Evolutionary conservation across 345 rosid species (phyloP).

Genomic region (Brassica rapa): DNA sequence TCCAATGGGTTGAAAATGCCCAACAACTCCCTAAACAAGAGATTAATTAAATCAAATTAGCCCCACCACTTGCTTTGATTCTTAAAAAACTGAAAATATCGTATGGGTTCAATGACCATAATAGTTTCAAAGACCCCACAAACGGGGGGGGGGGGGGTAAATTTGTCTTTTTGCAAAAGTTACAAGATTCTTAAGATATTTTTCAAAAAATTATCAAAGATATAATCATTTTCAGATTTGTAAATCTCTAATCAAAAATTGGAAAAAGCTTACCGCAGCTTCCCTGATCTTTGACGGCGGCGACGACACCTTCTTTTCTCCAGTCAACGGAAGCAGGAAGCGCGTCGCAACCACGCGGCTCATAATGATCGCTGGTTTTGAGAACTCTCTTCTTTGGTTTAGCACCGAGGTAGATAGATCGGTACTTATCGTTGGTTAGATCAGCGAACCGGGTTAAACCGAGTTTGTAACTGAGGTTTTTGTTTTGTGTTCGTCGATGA

Average conservation of each 20-base stretch:
- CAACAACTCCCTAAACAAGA: conserved; percentile 82
- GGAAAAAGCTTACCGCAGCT: conserved; percentile 55
- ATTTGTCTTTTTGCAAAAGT: no score
- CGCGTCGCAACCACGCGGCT: conserved; percentile 60
- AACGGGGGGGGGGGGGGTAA: no score
- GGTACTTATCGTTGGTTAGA: conserved; percentile 88
- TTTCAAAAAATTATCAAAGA: no score
- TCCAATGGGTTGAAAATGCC: conserved; percentile 86
- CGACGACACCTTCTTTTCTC: conserved; percentile 81
- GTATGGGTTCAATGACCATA: not conserved
- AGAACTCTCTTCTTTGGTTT: conserved; percentile 44
- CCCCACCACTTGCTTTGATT: not conserved
- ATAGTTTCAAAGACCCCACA: no score
- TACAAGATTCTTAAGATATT: no score
- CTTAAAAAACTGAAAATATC: not conserved
- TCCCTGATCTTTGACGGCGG: conserved; percentile 80
- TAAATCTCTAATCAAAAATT: not conserved
- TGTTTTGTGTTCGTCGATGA: conserved; percentile 75
- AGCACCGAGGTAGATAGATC: conserved; percentile 64
- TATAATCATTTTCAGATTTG: no score
- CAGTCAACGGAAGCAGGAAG: conserved; percentile 77
- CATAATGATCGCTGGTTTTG: conserved; percentile 53
- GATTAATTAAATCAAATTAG: not conserved
- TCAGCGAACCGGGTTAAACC: conserved; percentile 92
- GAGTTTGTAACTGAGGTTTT: conserved; percentile 58